Conservation (phyloP, 2,329 filamentous ascomycete species). For the Cadophora gregata region DNA sequence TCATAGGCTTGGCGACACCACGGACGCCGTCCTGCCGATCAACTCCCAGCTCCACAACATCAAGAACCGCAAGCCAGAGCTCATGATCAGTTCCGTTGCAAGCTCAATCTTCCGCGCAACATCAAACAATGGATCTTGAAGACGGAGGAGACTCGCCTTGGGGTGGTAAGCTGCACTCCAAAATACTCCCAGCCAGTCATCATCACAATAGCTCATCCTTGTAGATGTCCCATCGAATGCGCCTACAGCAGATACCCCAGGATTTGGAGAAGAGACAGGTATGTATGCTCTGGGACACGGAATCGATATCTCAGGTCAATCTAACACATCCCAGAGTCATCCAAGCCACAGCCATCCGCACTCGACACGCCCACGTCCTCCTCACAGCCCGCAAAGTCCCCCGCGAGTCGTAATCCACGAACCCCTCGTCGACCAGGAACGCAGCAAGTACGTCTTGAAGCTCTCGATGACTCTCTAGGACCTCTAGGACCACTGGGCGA, state of each 20-base stretch:
- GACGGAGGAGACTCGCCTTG: constrained; percentile 53
- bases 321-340: constrained; percentile 31
- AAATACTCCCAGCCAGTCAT: not conserved
- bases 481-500: constrained; percentile 73
- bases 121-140: constrained; percentile 50
- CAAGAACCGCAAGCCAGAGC: constrained; percentile 22
- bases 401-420: constrained; percentile 42
- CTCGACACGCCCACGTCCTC: constrained; percentile 28
- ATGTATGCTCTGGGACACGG: not conserved
- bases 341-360: constrained; percentile 34
- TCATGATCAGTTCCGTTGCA: constrained; percentile 22
- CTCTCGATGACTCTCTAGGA: constrained; percentile 75
- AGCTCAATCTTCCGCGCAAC: constrained; percentile 22
- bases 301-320: not conserved
- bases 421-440: constrained; percentile 67
- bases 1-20: constrained; percentile 24
- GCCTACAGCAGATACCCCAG: constrained; percentile 40
- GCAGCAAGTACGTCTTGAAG: constrained; percentile 79
- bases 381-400: constrained; percentile 40
- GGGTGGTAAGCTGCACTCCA: constrained; percentile 47
- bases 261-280: constrained; percentile 38
- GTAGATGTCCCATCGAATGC: constrained; percentile 51
- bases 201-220: not conserved
- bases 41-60: constrained; percentile 25
- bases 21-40: constrained; percentile 25